Evolutionary conservation across 306 rosid genomes (phyloP).

Genomic region (Comarum palustre): DNA sequence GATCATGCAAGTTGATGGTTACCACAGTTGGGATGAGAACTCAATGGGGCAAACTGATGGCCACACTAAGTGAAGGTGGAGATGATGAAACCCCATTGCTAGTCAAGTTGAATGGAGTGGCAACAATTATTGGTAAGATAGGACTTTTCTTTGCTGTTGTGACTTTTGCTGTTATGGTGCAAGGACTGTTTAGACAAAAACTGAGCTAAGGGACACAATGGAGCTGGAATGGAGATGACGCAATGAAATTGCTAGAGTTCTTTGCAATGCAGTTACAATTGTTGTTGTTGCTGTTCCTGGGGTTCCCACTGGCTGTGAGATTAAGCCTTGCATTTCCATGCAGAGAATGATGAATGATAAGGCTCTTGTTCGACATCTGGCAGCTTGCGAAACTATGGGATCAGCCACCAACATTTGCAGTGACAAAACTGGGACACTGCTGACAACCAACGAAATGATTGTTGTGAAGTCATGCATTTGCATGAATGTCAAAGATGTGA

Average conservation of each 20-base stretch:
- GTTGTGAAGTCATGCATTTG: constrained; percentile 92
- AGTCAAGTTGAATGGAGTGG: constrained; percentile 94
- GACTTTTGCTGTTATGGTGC: constrained; percentile 81
- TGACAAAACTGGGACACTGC: constrained; percentile 89
- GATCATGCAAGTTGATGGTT: constrained; percentile 85
- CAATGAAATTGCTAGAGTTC: constrained; percentile 65
- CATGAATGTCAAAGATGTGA: constrained; percentile 58
- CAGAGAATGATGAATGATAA: constrained; percentile 98
- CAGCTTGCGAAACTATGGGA: constrained; percentile 99
- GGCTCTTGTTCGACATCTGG: constrained; percentile 91
- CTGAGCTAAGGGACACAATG: constrained; percentile 53
- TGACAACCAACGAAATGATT: constrained; percentile 92
- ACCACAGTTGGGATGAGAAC: constrained; percentile 97
- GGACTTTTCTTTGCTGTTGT: constrained; percentile 81
- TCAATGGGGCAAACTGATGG: constrained; percentile 98
- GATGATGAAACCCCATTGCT: constrained; percentile 97
- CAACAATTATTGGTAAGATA: constrained; percentile 88
- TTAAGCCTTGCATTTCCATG: constrained; percentile 97
- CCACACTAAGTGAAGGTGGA: constrained; percentile 93
- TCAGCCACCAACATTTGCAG: constrained; percentile 93
- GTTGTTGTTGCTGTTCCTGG: constrained; percentile 99
- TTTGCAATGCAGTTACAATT: constrained; percentile 87
- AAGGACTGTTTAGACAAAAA: constrained; percentile 64
- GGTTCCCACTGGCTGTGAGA: constrained; percentile 90
- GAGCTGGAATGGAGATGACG: constrained; percentile 86